Base-by-base conservation (phyloP, 2,329 filamentous ascomycete genomes). In the Aspergillus thermomutatus region DNA sequence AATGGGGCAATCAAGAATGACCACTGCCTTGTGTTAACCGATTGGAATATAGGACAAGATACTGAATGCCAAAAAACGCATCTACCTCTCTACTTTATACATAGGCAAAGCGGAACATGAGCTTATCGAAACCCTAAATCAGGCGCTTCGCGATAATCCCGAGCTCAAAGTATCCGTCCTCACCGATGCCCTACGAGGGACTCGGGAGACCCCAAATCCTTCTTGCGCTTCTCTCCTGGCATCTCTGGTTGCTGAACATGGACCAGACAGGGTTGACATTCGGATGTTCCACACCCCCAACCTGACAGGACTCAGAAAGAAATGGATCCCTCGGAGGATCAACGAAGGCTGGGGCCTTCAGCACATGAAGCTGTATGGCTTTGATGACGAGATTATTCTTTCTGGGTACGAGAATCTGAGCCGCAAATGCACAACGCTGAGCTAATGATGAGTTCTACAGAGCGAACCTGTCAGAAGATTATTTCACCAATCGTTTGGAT, bases 201-300 rank as follows among this genome's bases (percentile, higher is more conserved):
- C 94, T 4, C 85, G 94, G 62, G 94, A 99, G 74, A 88, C 90
- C 0, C 94, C 94, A 0, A 76, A 90, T 14, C 82, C 92, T 49
- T 96, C 92, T 63, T 94, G 89, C 73, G 94, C 92, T 2, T 97
- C 92, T 10, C 80, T 99, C 11, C 82, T 99, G 40, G 90, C 88
- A 5, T 88, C 92, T 0, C 78, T 99, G n/a, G 82, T 96, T 10
- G 77, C 82, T 6, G 91, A 96, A 65, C 96, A 97, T 75, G 92
- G 93, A 0, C 72, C 86, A 4, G 86, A 90, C 1, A 84, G 93
- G 40, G 92, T 99, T 43, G 91, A 97, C 69, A 86, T 99, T 61
- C 89, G 92, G 66, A 95, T 99, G 92, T 99, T 95, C 70, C 94
- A 99, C 75, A 99, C 94, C 0, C 94, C 94, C 0, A 99, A 99